Percentiles rank a stretch among this genome's conserved stretches.
These are phyloP conservation scores for Hippophae rhamnoides DNA, from an alignment of 306 rosid genomes.

Conservation along the genomic window DNA sequence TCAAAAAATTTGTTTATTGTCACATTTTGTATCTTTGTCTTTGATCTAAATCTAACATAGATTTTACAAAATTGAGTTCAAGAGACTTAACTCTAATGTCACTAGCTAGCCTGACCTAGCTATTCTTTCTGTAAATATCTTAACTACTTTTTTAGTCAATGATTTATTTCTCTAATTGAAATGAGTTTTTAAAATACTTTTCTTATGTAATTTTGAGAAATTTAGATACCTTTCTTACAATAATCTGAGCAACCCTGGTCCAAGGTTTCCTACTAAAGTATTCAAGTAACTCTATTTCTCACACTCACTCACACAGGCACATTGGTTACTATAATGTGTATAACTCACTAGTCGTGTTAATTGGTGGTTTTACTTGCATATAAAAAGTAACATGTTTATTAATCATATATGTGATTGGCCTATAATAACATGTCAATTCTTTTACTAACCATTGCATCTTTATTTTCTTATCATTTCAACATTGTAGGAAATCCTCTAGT, in stretches of 20 bases:
- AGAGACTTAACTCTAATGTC: conserved; percentile 83
- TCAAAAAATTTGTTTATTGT: background rate
- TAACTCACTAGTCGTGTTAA: too few relatives aligned
- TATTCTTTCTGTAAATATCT: conserved; percentile 72
- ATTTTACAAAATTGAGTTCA: conserved; percentile 24
- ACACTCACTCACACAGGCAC: background rate
- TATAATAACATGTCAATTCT: too few relatives aligned
- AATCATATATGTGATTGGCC: too few relatives aligned
- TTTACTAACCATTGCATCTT: background rate
- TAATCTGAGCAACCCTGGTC: conserved; percentile 13
- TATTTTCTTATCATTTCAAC: conserved; percentile 36
- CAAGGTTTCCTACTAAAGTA: conserved; percentile 81
- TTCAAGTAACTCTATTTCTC: conserved; percentile 50
- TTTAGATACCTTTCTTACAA: conserved; percentile 75
- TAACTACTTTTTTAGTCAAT: conserved; percentile 11
- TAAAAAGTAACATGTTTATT: too few relatives aligned
- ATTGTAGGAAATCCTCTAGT: conserved; percentile 79
- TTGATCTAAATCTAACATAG: background rate
- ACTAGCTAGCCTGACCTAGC: conserved; percentile 80
- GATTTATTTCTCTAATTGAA: conserved; percentile 7
- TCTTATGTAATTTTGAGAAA: conserved; percentile 20
- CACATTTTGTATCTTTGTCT: background rate
- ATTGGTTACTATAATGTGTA: too few relatives aligned
- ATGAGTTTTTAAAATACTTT: conserved; percentile 18
- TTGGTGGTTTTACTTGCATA: too few relatives aligned